A percentile compares a stretch with the other conserved stretches of the same genome.
phyloP scores from a whole-genome alignment of 2,329 filamentous ascomycete species.

The Trichophyton schoenleinii region DNA sequence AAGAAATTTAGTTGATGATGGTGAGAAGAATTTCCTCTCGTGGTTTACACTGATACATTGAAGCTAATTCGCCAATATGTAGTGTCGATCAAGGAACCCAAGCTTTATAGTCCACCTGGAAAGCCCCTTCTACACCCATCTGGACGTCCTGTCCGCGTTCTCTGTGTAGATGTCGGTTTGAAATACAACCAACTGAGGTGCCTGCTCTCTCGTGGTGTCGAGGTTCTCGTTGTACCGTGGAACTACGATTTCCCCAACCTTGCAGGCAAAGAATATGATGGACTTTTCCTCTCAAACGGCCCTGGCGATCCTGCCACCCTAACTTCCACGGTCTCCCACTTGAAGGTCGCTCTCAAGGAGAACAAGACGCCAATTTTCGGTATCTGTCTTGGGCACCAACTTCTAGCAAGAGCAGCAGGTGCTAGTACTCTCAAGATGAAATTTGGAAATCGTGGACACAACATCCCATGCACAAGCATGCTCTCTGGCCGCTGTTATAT shows the following conservation, averaged over 20 bases:
- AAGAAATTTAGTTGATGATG: conserved; percentile 86
- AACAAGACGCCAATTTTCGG: conserved; percentile 82
- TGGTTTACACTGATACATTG: background rate
- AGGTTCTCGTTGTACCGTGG: conserved; percentile 92
- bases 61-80: conserved; percentile 15
- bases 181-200: conserved; percentile 98
- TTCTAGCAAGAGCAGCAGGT: conserved; percentile 77
- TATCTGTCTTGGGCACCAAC: conserved; percentile 90
- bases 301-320: conserved; percentile 89
- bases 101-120: conserved; percentile 63
- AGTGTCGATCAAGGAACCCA: conserved; percentile 84
- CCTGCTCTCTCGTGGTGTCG: conserved; percentile 78
- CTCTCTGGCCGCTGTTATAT: conserved; percentile 96
- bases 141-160: conserved; percentile 70
- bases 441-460: conserved; percentile 96
- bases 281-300: conserved; percentile 94
- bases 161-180: conserved; percentile 92
- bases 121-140: conserved; percentile 69
- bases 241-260: conserved; percentile 77
- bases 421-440: conserved; percentile 91
- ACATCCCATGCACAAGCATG: conserved; percentile 95
- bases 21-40: conserved; percentile 45
- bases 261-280: conserved; percentile 76
- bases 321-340: conserved; percentile 62
- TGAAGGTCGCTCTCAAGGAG: conserved; percentile 61